Evolutionary conservation across 768 basidiomycete genomes (phyloP), one percentile per base, ranked within the genome.

Genomic region (Tulasnella sp.): DNA sequence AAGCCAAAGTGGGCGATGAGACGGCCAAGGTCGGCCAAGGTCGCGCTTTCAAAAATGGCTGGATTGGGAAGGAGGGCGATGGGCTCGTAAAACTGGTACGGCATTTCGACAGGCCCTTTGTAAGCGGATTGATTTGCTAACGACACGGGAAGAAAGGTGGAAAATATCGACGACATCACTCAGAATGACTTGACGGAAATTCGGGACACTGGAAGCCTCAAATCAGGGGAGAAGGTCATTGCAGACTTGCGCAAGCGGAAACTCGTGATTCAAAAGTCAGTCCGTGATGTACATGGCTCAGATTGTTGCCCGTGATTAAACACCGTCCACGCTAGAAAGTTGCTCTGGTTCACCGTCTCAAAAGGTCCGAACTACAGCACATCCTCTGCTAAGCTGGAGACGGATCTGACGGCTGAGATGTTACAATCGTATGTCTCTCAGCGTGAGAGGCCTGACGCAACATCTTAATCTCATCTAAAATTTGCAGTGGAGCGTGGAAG

Each of bases 321-420:
- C n/a, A 4, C 23, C 62, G 41, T 23, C 32, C 51, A 17, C 24
- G 48, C 1, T 67, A 98, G 95, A 74, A 99, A 97, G 75, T 85
- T 86, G 1, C 88, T 95, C 70, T 96, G 93, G 85, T 99, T 93
- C 77, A 80, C 84, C 8, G 88, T 95, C 11, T 73, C 76, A 29
- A 95, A 94, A 70, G 96, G 96, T 1, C 62, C 80, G 3, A 78
- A 82, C 47, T 99, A 97, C 77, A 87, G 86, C 69, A 93, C 89
- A 1, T 91, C 89, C 17, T 86, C 86, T 3, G 83, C 85, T 45
- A 97, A 96, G 74, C 88, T 84, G 4, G 94, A 98, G 72, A 97
- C 96, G 11, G 96, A 98, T 74, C 75, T 99, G 58, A 98, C 96
- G 0, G 88, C 81, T 4, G 96, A 99, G 60, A 95, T 98, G 88